Evolutionary conservation across 1,284 basidiomycete species (phyloP).

Genomic region (Rugiboletus extremiorientalis): DNA sequence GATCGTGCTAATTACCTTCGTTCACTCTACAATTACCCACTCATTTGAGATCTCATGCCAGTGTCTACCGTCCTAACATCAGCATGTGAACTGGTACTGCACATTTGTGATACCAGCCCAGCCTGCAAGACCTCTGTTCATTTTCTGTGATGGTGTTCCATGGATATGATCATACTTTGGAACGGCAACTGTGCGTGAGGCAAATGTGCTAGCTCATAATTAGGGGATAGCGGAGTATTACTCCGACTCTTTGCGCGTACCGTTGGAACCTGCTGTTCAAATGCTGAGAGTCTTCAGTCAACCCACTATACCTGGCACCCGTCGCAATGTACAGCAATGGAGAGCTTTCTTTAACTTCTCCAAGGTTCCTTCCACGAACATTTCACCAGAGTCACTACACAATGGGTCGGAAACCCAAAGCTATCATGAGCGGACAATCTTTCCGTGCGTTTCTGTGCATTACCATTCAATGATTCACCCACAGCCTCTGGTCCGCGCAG

Average conservation of each 20-base stretch:
- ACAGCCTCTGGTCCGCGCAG: constrained; percentile 45
- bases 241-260: not conserved
- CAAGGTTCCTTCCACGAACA: constrained; percentile 41
- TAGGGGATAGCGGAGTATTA: not conserved
- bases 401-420: constrained; percentile 37
- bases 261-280: not conserved
- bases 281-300: constrained; percentile 23
- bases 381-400: constrained; percentile 35
- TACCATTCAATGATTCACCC: not conserved
- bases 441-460: constrained; percentile 63
- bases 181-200: not conserved
- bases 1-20: not conserved
- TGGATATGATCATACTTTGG: not conserved
- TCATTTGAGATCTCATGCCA: not conserved
- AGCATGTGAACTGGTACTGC: not conserved
- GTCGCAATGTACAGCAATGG: not conserved
- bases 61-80: not conserved
- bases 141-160: not conserved
- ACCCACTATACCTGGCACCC: constrained; percentile 7
- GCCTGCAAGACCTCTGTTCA: not conserved
- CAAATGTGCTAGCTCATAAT: not conserved
- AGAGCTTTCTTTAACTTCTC: constrained; percentile 42
- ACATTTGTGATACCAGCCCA: not conserved
- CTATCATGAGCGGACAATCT: constrained; percentile 65
- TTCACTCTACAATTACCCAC: not conserved